Percentiles rank a stretch among this genome's conserved stretches.
phyloP scores from a whole-genome alignment of 2,329 filamentous ascomycete species.

The Ilyonectria destructans region DNA sequence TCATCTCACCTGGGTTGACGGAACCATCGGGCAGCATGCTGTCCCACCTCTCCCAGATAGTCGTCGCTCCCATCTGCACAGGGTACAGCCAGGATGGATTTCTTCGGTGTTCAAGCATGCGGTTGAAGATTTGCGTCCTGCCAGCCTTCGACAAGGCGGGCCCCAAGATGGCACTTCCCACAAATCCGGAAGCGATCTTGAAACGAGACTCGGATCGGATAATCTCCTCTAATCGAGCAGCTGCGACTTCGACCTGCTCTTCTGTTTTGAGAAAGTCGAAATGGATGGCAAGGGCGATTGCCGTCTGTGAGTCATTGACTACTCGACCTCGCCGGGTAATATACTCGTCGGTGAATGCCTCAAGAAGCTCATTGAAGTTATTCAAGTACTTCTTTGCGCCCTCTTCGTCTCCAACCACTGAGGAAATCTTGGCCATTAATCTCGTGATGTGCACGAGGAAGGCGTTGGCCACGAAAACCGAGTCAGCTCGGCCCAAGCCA shows the following conservation, averaged over 20 bases:
- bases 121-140: not conserved
- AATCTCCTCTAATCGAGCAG: constrained; percentile 34
- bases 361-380: constrained; percentile 34
- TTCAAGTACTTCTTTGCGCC: constrained; percentile 21
- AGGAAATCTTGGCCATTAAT: constrained; percentile 55
- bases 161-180: constrained; percentile 53
- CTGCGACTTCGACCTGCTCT: constrained; percentile 29
- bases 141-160: not conserved
- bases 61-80: constrained; percentile 58
- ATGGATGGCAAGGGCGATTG: constrained; percentile 43
- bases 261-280: constrained; percentile 35
- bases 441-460: constrained; percentile 63
- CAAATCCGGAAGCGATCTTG: constrained; percentile 49
- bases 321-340: constrained; percentile 44
- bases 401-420: constrained; percentile 49
- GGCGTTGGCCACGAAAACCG: constrained; percentile 62
- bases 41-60: constrained; percentile 62
- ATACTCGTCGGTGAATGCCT: constrained; percentile 38
- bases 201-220: constrained; percentile 39
- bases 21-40: constrained; percentile 55
- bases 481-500: constrained; percentile 57
- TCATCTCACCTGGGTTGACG: constrained; percentile 60
- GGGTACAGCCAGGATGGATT: constrained; percentile 59
- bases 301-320: constrained; percentile 44
- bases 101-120: constrained; percentile 33